phyloP scores from a whole-genome alignment of 2,329 filamentous ascomycete species.

The Penicillium olsonii region DNA sequence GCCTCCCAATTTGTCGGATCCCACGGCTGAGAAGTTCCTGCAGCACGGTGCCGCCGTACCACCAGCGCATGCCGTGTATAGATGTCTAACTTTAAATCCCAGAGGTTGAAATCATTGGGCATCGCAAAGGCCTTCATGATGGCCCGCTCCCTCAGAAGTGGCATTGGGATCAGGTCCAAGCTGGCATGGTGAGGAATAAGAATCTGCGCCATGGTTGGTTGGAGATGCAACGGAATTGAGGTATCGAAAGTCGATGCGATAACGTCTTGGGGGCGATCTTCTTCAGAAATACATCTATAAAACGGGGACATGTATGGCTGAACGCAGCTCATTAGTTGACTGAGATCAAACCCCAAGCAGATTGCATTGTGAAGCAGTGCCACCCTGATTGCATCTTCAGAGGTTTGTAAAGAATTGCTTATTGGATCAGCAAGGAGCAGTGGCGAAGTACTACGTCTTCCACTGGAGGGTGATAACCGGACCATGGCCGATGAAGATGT shows the following conservation, averaged over 20 bases:
- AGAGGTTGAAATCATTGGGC: conserved; percentile 33
- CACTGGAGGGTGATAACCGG: neutral
- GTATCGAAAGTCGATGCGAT: conserved; percentile 20
- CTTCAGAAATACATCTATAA: conserved; percentile 24
- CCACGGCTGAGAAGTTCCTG: conserved; percentile 33
- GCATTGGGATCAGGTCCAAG: conserved; percentile 41
- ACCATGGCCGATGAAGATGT: neutral
- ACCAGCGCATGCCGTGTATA: conserved; percentile 32
- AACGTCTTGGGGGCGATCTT: conserved; percentile 22
- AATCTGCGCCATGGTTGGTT: conserved; percentile 41
- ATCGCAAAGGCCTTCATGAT: conserved; percentile 34
- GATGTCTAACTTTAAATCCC: conserved; percentile 43
- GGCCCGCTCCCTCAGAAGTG: conserved; percentile 33
- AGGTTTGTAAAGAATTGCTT: conserved; percentile 10
- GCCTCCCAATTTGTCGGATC: conserved; percentile 33
- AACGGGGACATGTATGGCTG: conserved; percentile 36
- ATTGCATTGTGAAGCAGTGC: conserved; percentile 14
- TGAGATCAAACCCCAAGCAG: conserved; percentile 25
- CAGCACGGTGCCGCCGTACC: conserved; percentile 13
- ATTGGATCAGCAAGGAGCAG: conserved; percentile 1
- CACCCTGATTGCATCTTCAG: conserved; percentile 5
- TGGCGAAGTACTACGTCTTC: neutral
- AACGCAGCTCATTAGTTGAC: conserved; percentile 21
- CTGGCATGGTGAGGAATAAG: conserved; percentile 41
- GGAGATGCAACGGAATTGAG: conserved; percentile 34